A percentile compares a stretch with the other conserved stretches of the same genome.
phyloP scores from a whole-genome alignment of 768 basidiomycete species.

The Paxillus involutus region DNA sequence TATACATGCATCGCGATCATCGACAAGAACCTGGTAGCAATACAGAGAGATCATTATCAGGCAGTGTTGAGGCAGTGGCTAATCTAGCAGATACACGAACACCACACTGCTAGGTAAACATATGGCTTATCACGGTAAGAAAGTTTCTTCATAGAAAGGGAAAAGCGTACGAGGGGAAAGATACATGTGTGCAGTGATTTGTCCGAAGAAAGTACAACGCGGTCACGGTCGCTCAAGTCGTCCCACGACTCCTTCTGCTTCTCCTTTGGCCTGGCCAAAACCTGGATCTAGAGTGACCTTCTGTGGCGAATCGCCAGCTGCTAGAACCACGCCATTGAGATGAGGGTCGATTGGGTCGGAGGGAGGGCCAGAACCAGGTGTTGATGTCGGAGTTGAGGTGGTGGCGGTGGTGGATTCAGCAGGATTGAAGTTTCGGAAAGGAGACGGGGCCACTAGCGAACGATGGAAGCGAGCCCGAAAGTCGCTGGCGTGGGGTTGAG shows the following conservation, averaged over 20 bases:
- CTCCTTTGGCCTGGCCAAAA: constrained; percentile 19
- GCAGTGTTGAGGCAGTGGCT: no score
- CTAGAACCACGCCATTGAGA: constrained; percentile 24
- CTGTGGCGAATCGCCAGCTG: constrained; percentile 23
- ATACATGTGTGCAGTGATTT: background rate
- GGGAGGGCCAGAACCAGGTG: constrained; percentile 32
- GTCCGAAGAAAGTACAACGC: background rate
- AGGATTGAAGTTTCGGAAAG: constrained; percentile 44
- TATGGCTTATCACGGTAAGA: background rate
- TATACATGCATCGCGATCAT: no score
- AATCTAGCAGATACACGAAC: background rate
- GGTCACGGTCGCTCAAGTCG: constrained; percentile 17
- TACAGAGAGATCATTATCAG: no score
- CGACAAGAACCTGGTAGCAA: no score
- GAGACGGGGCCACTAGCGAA: constrained; percentile 57
- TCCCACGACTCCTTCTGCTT: constrained; percentile 23
- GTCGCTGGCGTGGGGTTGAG: constrained; percentile 42
- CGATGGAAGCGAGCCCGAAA: constrained; percentile 69
- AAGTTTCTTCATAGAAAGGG: background rate
- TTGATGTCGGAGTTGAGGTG: constrained; percentile 33
- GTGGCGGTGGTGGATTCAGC: constrained; percentile 19
- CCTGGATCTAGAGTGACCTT: constrained; percentile 27
- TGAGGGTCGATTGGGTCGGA: constrained; percentile 35
- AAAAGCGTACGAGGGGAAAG: background rate
- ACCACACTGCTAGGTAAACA: background rate